These are phyloP conservation scores for Penicillium alfredii DNA, from an alignment of 495 filamentous ascomycete genomes.

Conservation along the genomic window DNA sequence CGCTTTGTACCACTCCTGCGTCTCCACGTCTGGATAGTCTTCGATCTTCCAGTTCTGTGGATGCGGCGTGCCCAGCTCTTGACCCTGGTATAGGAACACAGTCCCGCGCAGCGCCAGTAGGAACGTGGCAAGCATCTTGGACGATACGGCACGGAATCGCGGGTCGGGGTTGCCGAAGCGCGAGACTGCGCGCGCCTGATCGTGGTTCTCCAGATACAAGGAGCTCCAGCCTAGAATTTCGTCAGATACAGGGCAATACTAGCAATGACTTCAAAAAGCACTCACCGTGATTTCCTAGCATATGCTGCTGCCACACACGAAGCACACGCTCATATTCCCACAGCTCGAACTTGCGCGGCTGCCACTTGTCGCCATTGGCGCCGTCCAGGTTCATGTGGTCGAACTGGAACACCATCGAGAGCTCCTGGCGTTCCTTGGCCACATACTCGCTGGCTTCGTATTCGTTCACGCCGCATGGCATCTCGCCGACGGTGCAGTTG, in stretches of 20 bases:
- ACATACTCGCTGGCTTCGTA: slow-evolving; percentile 49
- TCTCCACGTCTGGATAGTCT: slow-evolving; percentile 59
- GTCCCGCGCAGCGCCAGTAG: slow-evolving; percentile 51
- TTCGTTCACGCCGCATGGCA: slow-evolving; percentile 47
- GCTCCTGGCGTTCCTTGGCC: slow-evolving; percentile 40
- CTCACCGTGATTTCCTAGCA: slow-evolving; percentile 23
- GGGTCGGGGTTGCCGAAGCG: slow-evolving; percentile 44
- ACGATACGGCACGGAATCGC: slow-evolving; percentile 30
- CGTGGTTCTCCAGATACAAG: slow-evolving; percentile 60
- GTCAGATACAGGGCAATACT: background rate
- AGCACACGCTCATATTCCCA: slow-evolving; percentile 43
- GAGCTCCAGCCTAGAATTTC: slow-evolving; percentile 50
- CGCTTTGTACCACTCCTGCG: slow-evolving; percentile 48
- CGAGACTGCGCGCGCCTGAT: slow-evolving; percentile 50
- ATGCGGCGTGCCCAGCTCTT: slow-evolving; percentile 64
- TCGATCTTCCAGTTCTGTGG: slow-evolving; percentile 50
- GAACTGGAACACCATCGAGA: slow-evolving; percentile 65
- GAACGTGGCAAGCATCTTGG: slow-evolving; percentile 55
- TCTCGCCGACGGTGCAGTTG: slow-evolving; percentile 60
- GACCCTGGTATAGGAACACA: slow-evolving; percentile 63
- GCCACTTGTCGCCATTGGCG: slow-evolving; percentile 11
- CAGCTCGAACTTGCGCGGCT: slow-evolving; percentile 34
- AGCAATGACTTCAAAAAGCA: background rate
- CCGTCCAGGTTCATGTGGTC: slow-evolving; percentile 30
- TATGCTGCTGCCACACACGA: slow-evolving; percentile 51